phyloP scores from a whole-genome alignment of 441 rosid species.

The Pelargonium australe region DNA sequence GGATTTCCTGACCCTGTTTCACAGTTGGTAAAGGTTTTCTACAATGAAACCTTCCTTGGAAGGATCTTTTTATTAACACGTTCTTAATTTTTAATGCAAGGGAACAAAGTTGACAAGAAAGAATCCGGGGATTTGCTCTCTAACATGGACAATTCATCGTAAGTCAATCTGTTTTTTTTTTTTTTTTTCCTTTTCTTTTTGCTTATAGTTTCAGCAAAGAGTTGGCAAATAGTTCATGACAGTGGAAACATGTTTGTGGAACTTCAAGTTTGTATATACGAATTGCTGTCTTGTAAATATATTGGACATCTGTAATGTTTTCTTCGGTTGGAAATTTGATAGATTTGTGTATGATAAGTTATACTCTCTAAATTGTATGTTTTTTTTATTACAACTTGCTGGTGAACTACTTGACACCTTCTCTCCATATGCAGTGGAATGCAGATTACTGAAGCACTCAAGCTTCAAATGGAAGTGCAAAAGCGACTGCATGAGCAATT shows the following conservation, averaged over 20 bases:
- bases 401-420: conserved; percentile 8
- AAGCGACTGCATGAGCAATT: conserved; percentile 91
- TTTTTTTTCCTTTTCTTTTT: conserved; percentile 6
- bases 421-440: conserved; percentile 56
- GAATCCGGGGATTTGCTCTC: conserved; percentile 79
- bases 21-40: background rate
- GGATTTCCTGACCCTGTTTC: background rate
- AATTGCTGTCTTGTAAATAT: background rate
- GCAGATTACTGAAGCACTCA: conserved; percentile 96
- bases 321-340: background rate
- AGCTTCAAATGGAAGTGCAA: conserved; percentile 96
- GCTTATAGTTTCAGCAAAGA: too few species aligned
- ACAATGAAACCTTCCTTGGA: background rate
- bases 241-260: background rate
- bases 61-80: conserved; percentile 17
- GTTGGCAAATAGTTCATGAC: background rate
- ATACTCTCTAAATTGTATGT: background rate
- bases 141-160: conserved; percentile 88
- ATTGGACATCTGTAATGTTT: background rate
- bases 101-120: conserved; percentile 83
- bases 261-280: background rate
- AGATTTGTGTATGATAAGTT: background rate
- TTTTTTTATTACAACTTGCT: conserved; percentile 12
- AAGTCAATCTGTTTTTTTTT: conserved; percentile 32
- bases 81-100: conserved; percentile 36